Conservation (phyloP, 78 protist species). For the Pigoraptor vietnamica region DNA sequence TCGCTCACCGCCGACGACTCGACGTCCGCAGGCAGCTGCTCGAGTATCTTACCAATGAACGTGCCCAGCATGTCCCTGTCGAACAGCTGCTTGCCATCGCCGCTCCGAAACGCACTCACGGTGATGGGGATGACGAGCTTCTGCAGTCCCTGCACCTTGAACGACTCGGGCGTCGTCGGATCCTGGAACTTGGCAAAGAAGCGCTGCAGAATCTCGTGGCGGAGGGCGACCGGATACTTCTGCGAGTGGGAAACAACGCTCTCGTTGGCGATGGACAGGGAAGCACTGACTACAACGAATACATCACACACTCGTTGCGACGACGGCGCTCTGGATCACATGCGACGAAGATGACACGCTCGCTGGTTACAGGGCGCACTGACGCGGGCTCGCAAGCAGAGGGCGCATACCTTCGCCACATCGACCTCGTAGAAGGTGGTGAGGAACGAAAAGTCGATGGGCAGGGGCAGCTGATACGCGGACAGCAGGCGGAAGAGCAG, state of each 20-base stretch:
- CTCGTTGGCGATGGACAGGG: too few species aligned
- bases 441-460: background rate
- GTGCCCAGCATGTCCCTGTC: constrained; percentile 10
- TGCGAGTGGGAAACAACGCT: too few species aligned
- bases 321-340: too few species aligned
- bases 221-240: background rate
- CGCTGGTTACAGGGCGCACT: too few species aligned
- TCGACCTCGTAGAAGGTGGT: background rate
- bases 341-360: too few species aligned
- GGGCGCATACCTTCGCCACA: background rate
- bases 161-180: background rate
- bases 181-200: background rate
- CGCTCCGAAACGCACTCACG: constrained; percentile 1
- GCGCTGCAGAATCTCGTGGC: background rate
- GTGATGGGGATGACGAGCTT: constrained; percentile 64
- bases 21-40: background rate
- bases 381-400: too few species aligned
- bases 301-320: too few species aligned
- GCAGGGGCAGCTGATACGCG: background rate
- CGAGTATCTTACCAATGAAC: background rate
- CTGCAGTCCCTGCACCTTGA: constrained; percentile 69
- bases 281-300: too few species aligned
- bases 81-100: constrained; percentile 14
- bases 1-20: background rate
- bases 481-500: background rate